These are phyloP conservation scores for Scleroderma bovista DNA, from an alignment of 768 basidiomycete species.

Conservation along the genomic window DNA sequence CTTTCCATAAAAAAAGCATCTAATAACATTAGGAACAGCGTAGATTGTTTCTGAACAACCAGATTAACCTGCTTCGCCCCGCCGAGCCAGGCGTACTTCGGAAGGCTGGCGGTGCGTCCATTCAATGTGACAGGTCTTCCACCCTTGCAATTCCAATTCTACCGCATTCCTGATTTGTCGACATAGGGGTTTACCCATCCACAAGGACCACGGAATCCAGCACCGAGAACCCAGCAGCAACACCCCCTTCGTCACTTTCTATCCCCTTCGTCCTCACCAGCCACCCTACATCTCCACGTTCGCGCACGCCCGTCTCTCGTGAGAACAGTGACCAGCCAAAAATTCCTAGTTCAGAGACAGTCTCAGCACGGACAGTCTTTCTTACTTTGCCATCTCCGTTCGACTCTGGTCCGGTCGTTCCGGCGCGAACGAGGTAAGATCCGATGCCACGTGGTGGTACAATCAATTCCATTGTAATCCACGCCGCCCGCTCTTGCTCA, in stretches of 20 bases:
- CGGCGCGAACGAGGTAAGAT: constrained; percentile 76
- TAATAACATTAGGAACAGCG: no score
- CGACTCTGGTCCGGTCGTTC: constrained; percentile 17
- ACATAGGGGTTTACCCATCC: constrained; percentile 6
- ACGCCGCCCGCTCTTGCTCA: constrained; percentile 63
- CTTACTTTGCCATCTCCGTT: not conserved
- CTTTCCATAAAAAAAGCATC: no score
- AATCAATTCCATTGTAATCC: constrained; percentile 97
- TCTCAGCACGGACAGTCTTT: constrained; percentile 52
- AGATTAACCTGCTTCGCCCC: no score
- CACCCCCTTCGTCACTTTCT: constrained; percentile 89
- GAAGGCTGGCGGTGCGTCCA: no score
- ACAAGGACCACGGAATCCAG: constrained; percentile 66
- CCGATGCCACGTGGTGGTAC: constrained; percentile 60
- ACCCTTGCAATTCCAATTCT: no score
- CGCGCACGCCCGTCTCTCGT: constrained; percentile 32
- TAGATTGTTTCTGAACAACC: no score
- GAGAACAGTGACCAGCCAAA: constrained; percentile 88
- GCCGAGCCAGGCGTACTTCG: no score
- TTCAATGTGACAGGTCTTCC: no score
- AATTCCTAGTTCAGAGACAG: constrained; percentile 87
- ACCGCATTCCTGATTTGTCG: not conserved
- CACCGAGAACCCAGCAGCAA: constrained; percentile 78
- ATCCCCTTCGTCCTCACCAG: constrained; percentile 85
- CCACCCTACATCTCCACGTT: constrained; percentile 74